phyloP scores from a whole-genome alignment of 1,284 basidiomycete species.

The Ceratobasidium sp. region DNA sequence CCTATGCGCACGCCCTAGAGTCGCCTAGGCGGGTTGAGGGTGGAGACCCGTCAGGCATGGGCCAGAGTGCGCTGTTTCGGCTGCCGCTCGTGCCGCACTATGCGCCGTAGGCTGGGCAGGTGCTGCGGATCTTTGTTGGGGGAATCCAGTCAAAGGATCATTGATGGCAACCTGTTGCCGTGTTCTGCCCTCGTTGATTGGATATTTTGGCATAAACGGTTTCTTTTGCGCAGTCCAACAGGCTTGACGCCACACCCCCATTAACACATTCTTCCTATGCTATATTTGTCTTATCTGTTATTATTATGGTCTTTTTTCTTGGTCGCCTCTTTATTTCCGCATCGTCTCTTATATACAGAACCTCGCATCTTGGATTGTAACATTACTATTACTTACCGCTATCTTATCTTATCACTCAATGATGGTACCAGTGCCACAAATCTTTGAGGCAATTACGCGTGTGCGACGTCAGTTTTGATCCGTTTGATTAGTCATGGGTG shows the following conservation, averaged over 20 bases:
- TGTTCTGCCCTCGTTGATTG: not conserved
- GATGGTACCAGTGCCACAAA: not conserved
- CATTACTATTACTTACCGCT: not conserved
- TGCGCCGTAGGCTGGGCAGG: not conserved
- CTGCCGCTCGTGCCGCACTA: slow-evolving; percentile 25
- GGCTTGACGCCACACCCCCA: not conserved
- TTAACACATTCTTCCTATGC: not conserved
- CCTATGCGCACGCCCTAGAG: slow-evolving; percentile 25
- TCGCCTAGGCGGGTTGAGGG: not conserved
- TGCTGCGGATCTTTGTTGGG: not conserved
- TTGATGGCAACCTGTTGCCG: not conserved
- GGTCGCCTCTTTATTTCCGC: not conserved
- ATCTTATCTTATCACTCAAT: slow-evolving; percentile 8
- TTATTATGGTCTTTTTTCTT: too few species aligned
- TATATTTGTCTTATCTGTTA: not conserved
- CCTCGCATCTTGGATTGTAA: not conserved
- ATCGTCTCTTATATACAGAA: not conserved
- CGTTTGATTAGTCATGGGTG: not conserved
- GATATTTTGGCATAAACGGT: not conserved
- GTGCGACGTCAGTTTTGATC: not conserved
- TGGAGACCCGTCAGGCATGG: slow-evolving; percentile 8
- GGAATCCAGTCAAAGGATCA: not conserved
- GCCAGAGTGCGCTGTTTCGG: slow-evolving; percentile 28
- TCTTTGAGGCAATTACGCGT: slow-evolving; percentile 1
- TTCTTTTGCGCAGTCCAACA: not conserved